Conservation (phyloP, 139 green algal species). For the Chlorella sp. region DNA sequence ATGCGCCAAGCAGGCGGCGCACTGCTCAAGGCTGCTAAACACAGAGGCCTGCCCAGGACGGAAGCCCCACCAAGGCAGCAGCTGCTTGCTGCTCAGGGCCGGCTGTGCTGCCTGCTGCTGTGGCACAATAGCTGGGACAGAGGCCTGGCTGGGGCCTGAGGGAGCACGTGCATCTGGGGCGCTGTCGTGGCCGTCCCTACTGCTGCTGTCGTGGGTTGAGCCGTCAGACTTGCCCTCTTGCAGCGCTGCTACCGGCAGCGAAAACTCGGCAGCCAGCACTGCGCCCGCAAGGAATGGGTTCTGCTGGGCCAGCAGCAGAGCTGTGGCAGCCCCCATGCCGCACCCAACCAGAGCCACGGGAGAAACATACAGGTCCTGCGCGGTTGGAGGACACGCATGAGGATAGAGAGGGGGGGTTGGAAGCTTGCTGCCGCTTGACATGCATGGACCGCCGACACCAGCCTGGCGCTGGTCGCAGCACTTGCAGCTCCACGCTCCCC, state of each 20-base stretch:
- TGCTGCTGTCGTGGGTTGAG: too few species aligned
- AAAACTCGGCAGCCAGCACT: constrained; percentile 37
- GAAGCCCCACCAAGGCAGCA: constrained; percentile 44
- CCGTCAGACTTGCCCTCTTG: neutral
- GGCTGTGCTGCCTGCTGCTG: neutral
- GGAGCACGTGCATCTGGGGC: too few species aligned
- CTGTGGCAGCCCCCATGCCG: constrained; percentile 48
- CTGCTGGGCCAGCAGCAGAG: constrained; percentile 31
- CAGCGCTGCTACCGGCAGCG: neutral
- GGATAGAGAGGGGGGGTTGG: too few species aligned
- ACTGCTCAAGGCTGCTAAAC: constrained; percentile 29
- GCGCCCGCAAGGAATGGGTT: constrained; percentile 36
- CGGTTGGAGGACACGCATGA: too few species aligned
- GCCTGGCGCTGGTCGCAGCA: too few species aligned
- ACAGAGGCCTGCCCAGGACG: neutral
- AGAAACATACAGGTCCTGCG: constrained; percentile 52
- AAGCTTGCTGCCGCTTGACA: too few species aligned
- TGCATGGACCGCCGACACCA: too few species aligned
- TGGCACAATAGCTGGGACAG: too few species aligned
- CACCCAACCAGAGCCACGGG: constrained; percentile 54
- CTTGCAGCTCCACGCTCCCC: too few species aligned
- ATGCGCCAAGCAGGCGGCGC: constrained; percentile 27
- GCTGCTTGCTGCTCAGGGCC: constrained; percentile 2
- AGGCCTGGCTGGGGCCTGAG: neutral
- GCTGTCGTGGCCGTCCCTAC: too few species aligned